These are phyloP conservation scores for Candida ulmi DNA, from an alignment of 805 yeast genomes.

Conservation along the genomic window DNA sequence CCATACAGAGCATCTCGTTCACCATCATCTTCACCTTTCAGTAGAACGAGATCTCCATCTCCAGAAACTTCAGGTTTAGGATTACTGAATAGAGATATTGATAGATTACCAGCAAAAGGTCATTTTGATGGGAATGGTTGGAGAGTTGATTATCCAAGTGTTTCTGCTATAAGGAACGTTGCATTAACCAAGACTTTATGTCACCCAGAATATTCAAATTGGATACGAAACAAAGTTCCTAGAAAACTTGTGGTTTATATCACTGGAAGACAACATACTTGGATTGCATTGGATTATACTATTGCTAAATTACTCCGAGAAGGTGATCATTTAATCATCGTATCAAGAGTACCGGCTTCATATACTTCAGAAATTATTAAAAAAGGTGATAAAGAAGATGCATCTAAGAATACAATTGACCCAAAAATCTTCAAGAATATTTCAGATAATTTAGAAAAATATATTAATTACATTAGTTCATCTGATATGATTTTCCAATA, in stretches of 20 bases:
- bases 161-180: slow-evolving; percentile 9
- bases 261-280: slow-evolving; percentile 68
- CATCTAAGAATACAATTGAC: slow-evolving; percentile 1
- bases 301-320: slow-evolving; percentile 47
- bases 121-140: slow-evolving; percentile 9
- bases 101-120: slow-evolving; percentile 1
- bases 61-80: slow-evolving; percentile 1
- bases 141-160: slow-evolving; percentile 20
- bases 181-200: slow-evolving; percentile 8
- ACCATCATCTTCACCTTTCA: slow-evolving; percentile 1
- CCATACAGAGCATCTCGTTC: slow-evolving; percentile 1
- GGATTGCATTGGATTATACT: slow-evolving; percentile 79
- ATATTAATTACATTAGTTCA: slow-evolving; percentile 28
- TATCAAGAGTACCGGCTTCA: slow-evolving; percentile 40
- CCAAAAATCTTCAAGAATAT: slow-evolving; percentile 2
- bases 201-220: slow-evolving; percentile 1
- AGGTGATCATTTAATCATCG: slow-evolving; percentile 64
- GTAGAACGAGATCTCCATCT: slow-evolving; percentile 8
- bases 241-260: slow-evolving; percentile 59
- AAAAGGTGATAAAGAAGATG: slow-evolving; percentile 1
- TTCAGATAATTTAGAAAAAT: slow-evolving; percentile 23
- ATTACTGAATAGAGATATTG: slow-evolving; percentile 1
- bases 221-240: slow-evolving; percentile 15
- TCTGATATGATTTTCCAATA: slow-evolving; percentile 36
- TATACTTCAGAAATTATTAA: slow-evolving; percentile 3